These are phyloP conservation scores for Serendipita sp. DNA, from an alignment of 768 basidiomycete genomes.

Conservation along the genomic window DNA sequence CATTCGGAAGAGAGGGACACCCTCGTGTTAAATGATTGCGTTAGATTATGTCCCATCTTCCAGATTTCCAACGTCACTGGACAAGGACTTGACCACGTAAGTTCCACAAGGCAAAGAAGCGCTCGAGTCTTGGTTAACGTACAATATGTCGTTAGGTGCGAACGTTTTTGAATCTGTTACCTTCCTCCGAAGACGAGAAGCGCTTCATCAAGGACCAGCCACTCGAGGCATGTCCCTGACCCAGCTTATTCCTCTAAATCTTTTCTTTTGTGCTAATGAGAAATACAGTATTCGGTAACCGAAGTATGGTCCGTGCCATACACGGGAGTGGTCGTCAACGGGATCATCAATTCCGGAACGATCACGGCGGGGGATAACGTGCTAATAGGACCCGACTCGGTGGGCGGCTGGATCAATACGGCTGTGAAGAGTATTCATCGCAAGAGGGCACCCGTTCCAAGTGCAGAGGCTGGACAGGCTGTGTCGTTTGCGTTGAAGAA, in stretches of 20 bases:
- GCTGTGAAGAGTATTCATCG: slow-evolving; percentile 85
- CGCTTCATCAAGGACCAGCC: slow-evolving; percentile 70
- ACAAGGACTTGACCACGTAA: slow-evolving; percentile 66
- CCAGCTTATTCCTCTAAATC: background rate
- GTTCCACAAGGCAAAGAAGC: slow-evolving; percentile 12
- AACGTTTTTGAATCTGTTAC: slow-evolving; percentile 79
- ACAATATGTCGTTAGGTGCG: slow-evolving; percentile 41
- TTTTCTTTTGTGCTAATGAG: background rate
- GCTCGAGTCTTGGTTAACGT: background rate
- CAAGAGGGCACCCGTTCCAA: slow-evolving; percentile 67
- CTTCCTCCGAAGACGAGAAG: slow-evolving; percentile 74
- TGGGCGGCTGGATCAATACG: slow-evolving; percentile 71
- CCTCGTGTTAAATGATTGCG: background rate
- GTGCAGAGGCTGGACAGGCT: slow-evolving; percentile 90
- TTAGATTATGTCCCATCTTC: slow-evolving; percentile 79
- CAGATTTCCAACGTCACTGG: slow-evolving; percentile 90
- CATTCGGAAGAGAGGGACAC: background rate
- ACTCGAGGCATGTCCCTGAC: slow-evolving; percentile 40
- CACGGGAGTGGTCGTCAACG: slow-evolving; percentile 58
- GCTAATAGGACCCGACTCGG: slow-evolving; percentile 80
- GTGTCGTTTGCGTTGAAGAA: slow-evolving; percentile 88
- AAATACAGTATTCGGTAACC: slow-evolving; percentile 56
- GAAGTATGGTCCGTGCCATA: slow-evolving; percentile 27
- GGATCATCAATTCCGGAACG: slow-evolving; percentile 61
- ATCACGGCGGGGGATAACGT: slow-evolving; percentile 69